phyloP scores from a whole-genome alignment of 345 rosid genomes.

The Syzygium jambos region DNA sequence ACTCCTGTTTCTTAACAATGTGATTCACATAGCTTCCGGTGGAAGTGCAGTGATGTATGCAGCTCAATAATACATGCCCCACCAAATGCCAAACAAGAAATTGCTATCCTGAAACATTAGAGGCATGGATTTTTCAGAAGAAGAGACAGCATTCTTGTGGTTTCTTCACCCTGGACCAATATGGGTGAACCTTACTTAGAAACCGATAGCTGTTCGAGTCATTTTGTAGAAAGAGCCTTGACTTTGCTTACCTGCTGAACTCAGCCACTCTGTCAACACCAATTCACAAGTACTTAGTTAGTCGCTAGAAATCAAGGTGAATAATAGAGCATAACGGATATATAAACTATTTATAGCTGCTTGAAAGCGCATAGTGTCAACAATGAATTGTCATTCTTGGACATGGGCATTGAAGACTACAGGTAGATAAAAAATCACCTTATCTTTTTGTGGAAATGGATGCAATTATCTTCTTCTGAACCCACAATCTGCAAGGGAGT shows the following conservation, averaged over 20 bases:
- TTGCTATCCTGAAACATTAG: not conserved
- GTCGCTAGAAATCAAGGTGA: not conserved
- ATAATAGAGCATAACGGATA: not conserved
- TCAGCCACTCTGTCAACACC: conserved; percentile 73
- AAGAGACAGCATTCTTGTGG: not conserved
- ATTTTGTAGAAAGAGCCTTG: not conserved
- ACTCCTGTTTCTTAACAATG: not conserved
- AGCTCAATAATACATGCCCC: not conserved
- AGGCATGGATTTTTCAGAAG: not conserved
- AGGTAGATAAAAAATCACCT: conserved; percentile 35
- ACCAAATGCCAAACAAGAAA: not conserved
- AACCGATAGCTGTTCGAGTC: not conserved
- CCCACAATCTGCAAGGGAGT: conserved; percentile 64
- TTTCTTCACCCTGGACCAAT: not conserved
- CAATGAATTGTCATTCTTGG: not conserved
- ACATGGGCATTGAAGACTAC: not conserved
- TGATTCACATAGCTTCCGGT: not conserved
- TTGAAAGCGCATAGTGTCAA: not conserved
- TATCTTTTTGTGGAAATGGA: conserved; percentile 86
- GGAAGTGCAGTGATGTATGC: not conserved
- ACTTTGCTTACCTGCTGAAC: conserved; percentile 67
- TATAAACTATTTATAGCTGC: not conserved
- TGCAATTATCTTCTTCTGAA: conserved; percentile 78
- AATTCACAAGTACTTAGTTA: conserved; percentile 17
- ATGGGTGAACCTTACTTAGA: not conserved